These are phyloP conservation scores for Clausena lansium DNA, from an alignment of 345 rosid genomes.

Conservation along the genomic window DNA sequence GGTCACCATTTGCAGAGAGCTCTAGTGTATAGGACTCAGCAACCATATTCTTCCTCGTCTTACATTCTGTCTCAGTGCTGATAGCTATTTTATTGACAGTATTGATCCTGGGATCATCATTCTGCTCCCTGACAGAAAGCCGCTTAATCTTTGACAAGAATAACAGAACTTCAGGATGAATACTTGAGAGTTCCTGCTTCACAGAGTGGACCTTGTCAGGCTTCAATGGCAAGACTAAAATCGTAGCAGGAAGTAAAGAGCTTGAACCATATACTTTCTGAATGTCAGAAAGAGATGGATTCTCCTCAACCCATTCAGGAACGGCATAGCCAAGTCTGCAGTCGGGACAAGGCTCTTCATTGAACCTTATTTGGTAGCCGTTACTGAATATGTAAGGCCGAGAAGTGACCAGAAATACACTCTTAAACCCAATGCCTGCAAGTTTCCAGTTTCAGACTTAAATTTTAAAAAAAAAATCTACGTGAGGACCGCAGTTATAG, in stretches of 20 bases:
- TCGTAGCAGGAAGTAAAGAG: slow-evolving; percentile 54
- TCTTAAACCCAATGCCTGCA: slow-evolving; percentile 69
- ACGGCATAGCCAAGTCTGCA: slow-evolving; percentile 69
- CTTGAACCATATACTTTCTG: slow-evolving; percentile 46
- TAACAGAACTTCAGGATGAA: slow-evolving; percentile 69
- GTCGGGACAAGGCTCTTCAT: slow-evolving; percentile 58
- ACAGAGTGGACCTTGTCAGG: slow-evolving; percentile 61
- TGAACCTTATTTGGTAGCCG: slow-evolving; percentile 63
- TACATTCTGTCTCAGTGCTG: slow-evolving; percentile 44
- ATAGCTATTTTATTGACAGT: slow-evolving; percentile 54
- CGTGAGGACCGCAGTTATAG: neutral
- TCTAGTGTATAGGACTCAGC: slow-evolving; percentile 65
- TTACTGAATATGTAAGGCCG: slow-evolving; percentile 61
- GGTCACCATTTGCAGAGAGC: slow-evolving; percentile 38
- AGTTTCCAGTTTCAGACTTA: neutral
- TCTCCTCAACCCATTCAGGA: slow-evolving; percentile 76
- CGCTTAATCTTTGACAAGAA: slow-evolving; percentile 63
- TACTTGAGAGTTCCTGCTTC: slow-evolving; percentile 58
- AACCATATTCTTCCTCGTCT: slow-evolving; percentile 62
- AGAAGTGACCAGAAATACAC: slow-evolving; percentile 59
- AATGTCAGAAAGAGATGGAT: slow-evolving; percentile 44
- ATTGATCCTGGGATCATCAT: slow-evolving; percentile 34
- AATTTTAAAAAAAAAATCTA: too few species aligned
- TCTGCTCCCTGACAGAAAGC: slow-evolving; percentile 59
- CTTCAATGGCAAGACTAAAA: slow-evolving; percentile 60